Evolutionary conservation across 148 eudicot species (phyloP), one percentile per base, ranked within the genome.

Genomic region (Rhododendron griersonianum): DNA sequence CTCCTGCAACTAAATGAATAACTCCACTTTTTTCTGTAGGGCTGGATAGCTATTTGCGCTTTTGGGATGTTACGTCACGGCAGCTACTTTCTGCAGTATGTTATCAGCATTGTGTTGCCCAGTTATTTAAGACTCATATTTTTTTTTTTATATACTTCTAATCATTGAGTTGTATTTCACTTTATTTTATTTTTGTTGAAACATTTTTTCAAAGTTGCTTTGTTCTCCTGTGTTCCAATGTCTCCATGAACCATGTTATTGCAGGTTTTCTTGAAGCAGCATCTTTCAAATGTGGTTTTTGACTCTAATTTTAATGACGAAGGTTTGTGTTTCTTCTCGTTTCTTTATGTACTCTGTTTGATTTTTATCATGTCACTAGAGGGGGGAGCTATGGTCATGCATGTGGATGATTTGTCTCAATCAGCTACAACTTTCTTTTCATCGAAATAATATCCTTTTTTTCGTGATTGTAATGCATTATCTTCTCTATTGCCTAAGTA

Each of bases 191-290:
- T 53, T 55, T 55, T 67, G 33, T 65, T 13, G 35, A 25, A 28
- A 13, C 35, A 55, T 80, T 45, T 53, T 50, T n/a, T 7, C 55
- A 30, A 45, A 15, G 15, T 28, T 80, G 50, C 33, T n/a, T 51
- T 81, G 57, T 23, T 81, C 23, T 50, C 13, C 6, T 1, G 7
- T 25, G 81, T n/a, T 79, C 47, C 59, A 78, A n/a, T 79, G 55
- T 13, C 57, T 78, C 45, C 23, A 47, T 48, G 39, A 48, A 25
- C 33, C 7, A 0, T 25, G 1, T 5, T 2, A 28, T 50, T 89
- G 90, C 94, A 96, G 99, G 99, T 94, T 86, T 97, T 93, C 90
- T 81, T 97, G 78, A 97, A 97, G 94, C 99, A 97, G 91, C 96
- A 92, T 91, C 92, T 97, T 55, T 91, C 92, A 44, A 89, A 63